Evolutionary conservation across 257 asterid genomes (phyloP), one percentile per base, ranked within the genome.

Genomic region (Nicotiana knightiana): DNA sequence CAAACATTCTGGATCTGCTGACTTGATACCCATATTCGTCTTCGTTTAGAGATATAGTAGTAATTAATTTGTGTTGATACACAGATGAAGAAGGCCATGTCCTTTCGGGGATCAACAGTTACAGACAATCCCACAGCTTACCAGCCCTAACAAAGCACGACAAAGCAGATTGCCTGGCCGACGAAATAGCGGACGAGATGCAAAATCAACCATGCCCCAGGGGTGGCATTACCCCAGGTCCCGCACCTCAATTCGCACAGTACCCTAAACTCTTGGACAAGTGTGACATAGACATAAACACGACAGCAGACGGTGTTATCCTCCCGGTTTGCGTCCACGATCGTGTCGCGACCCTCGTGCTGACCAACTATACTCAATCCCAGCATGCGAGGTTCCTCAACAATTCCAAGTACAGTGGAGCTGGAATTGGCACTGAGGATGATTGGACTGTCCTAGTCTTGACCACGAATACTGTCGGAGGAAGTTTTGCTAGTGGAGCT

Each of bases 361-460:
- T 94, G 82, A 91, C 97, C 0, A 94, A 92, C 89, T 94, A 92
- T 82, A 93, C 98, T 0, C 90, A 88, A 82, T 84, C 98, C 1
- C 91, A 10, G 3, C 86, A 89, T 53, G 64, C 95, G 0, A 67
- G 79, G n/a, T 92, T 85, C 54, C 81, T 93, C 78, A 94, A 93
- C 53, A 84, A 79, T 81, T 86, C 97, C 0, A 84, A 80, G 87
- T 93, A 83, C 9, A 90, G 89, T 0, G 98, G 97, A 0, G 92
- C 82, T 0, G 97, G 98, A 6, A 80, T 94, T 3, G 97, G 93
- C 5, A 82, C 84, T 0, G 97, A 93, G 10, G 89, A 92, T 4
- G 94, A 93, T 43, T 94, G 97, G 98, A 94, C 97, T 1, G 93
- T 93, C 3, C 26, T 94, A 6, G 94, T 94, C 39, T 64, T 94